Evolutionary conservation across 768 basidiomycete species (phyloP), one percentile per base, ranked within the genome.

Genomic region (Rhodotorula babjevae): DNA sequence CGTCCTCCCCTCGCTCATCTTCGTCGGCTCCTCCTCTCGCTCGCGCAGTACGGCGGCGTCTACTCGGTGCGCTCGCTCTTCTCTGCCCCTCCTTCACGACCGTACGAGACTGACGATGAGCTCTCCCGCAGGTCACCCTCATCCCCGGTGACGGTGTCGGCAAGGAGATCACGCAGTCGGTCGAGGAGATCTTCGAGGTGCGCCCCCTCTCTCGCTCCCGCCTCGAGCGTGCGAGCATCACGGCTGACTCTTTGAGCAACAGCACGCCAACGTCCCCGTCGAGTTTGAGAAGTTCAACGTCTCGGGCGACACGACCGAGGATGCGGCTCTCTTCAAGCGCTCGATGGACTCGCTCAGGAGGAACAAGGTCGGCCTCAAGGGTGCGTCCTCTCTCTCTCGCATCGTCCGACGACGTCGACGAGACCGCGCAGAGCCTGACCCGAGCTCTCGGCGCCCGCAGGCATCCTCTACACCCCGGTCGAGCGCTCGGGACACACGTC

Each of bases 81-180:
- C 36, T 50, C 47, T 25, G 18, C 25, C 52, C 2, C 3, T 46
- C 36, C 29, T 42, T 33, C n/a, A 12, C 65, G 19, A 25, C 3
- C 29, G 8, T 1, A 8, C 23, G 14, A 33, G 21, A 14, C 56
- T 27, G 14, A 33, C 67, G 42, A 10, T 2, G 6, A 1, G 5
- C 50, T 7, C 33, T 74, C 66, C 65, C 50, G 68, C 81, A 93
- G 91, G 92, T 96, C 77, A 97, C 94, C 69, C 88, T 97, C 79
- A 95, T 98, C 77, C 94, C 95, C 58, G 96, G 96, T 76, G 96
- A 99, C 80, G 96, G 96, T 84, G 89, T 99, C 79, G 96, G 96
- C 74, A 87, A 87, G 79, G 96, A 99, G 84, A 92, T 99, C 80
- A 92, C 95, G 71, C 92, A 95, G 83, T 94, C 93, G 3, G 94